Percentiles rank a stretch among this genome's conserved stretches.
Evolutionary conservation across 2,329 filamentous ascomycete genomes (phyloP).

Genomic region (Exophiala phaeomuriformis): DNA sequence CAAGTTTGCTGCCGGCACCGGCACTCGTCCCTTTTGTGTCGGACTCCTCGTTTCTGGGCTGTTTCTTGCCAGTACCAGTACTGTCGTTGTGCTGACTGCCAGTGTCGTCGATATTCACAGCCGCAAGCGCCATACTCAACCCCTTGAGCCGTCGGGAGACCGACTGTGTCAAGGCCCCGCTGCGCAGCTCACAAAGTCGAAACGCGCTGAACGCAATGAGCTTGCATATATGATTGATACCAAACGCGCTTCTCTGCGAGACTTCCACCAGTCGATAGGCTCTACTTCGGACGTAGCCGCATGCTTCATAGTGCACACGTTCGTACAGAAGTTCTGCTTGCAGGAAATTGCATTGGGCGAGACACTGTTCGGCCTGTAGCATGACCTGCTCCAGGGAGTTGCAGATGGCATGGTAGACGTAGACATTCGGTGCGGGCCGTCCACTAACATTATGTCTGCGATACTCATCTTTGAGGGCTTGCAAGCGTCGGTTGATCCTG

Average conservation of each 20-base stretch:
- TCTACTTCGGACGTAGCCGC: slow-evolving; percentile 18
- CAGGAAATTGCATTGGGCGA: slow-evolving; percentile 12
- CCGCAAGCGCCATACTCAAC: background rate
- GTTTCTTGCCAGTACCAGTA: too few relatives aligned
- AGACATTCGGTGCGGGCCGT: slow-evolving; percentile 11
- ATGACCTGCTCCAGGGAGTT: slow-evolving; percentile 17
- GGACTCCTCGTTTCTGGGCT: too few relatives aligned
- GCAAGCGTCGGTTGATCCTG: slow-evolving; percentile 1
- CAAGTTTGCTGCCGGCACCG: too few relatives aligned
- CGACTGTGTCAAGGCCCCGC: slow-evolving; percentile 11
- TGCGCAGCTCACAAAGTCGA: slow-evolving; percentile 22
- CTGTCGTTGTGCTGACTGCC: too few relatives aligned
- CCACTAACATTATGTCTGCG: slow-evolving; percentile 6
- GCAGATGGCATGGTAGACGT: slow-evolving; percentile 19
- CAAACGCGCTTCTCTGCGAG: slow-evolving; percentile 15
- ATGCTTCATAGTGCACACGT: slow-evolving; percentile 20
- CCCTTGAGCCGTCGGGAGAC: slow-evolving; percentile 1
- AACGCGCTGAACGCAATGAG: slow-evolving; percentile 21
- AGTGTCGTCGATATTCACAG: background rate
- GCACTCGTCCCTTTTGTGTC: too few relatives aligned
- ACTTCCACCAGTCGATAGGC: slow-evolving; percentile 21
- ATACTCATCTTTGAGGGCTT: slow-evolving; percentile 5
- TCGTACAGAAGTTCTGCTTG: slow-evolving; percentile 15
- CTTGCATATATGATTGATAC: slow-evolving; percentile 23
- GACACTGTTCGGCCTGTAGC: slow-evolving; percentile 13